Conservation (phyloP, 768 basidiomycete genomes). For the Pisolithus marmoratus region DNA sequence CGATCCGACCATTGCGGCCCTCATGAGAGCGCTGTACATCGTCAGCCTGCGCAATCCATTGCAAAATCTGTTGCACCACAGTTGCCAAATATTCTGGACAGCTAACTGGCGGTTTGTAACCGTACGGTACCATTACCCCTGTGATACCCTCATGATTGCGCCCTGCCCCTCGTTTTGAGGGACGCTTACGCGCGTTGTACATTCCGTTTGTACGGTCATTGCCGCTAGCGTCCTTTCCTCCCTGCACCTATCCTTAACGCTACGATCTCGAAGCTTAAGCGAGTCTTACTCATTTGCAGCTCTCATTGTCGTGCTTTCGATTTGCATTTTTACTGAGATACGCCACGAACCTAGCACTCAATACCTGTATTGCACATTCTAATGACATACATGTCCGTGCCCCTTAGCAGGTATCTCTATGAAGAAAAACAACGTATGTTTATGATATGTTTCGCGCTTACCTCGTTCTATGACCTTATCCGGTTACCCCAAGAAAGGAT, state of each 20-base stretch:
- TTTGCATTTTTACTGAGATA: no score
- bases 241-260: conserved; percentile 17
- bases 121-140: conserved; percentile 1
- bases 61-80: background rate
- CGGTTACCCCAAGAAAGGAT: no score
- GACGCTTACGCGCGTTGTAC: conserved; percentile 11
- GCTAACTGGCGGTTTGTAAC: conserved; percentile 1
- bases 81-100: background rate
- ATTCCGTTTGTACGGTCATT: conserved; percentile 17
- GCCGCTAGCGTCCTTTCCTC: conserved; percentile 13
- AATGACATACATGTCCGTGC: no score
- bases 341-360: no score
- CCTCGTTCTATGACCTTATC: no score
- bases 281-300: no score
- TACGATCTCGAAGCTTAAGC: conserved; percentile 6
- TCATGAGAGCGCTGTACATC: background rate
- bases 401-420: no score
- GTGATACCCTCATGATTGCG: conserved; percentile 1
- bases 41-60: background rate
- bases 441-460: no score
- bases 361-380: background rate
- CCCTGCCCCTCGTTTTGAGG: conserved; percentile 6
- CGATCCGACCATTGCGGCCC: background rate
- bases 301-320: no score
- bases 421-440: no score